phyloP scores from a whole-genome alignment of 148 eudicot species.

The Hydrangea macrophylla region DNA sequence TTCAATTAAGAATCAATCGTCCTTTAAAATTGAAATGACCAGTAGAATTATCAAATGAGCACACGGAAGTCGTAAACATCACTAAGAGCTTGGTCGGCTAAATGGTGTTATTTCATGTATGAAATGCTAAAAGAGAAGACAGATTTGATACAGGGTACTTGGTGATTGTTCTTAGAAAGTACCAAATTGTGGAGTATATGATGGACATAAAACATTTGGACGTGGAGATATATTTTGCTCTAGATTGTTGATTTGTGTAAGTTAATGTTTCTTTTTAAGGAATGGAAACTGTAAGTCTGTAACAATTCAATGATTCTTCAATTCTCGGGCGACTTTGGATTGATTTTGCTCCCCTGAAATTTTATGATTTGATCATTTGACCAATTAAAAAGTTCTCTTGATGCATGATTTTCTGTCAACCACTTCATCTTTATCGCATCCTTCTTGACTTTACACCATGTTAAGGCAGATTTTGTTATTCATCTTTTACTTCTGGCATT shows the following conservation, averaged over 20 bases:
- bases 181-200: neutral
- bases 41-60: neutral
- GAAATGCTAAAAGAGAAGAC: too few species aligned
- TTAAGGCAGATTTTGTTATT: constrained; percentile 5
- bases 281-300: neutral
- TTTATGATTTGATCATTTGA: constrained; percentile 6
- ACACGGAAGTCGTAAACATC: neutral
- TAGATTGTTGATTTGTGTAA: neutral
- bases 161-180: neutral
- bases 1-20: neutral
- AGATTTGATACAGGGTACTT: too few species aligned
- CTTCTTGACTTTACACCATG: neutral
- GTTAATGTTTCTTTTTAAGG: neutral
- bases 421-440: neutral
- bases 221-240: neutral
- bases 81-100: neutral
- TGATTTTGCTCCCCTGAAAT: neutral
- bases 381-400: constrained; percentile 13
- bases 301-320: neutral
- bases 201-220: neutral
- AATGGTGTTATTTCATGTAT: too few species aligned
- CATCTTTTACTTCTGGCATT: neutral
- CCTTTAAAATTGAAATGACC: neutral
- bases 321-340: neutral
- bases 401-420: neutral